These are phyloP conservation scores for Termitomyces sp. DNA, from an alignment of 768 basidiomycete genomes.

Conservation along the genomic window DNA sequence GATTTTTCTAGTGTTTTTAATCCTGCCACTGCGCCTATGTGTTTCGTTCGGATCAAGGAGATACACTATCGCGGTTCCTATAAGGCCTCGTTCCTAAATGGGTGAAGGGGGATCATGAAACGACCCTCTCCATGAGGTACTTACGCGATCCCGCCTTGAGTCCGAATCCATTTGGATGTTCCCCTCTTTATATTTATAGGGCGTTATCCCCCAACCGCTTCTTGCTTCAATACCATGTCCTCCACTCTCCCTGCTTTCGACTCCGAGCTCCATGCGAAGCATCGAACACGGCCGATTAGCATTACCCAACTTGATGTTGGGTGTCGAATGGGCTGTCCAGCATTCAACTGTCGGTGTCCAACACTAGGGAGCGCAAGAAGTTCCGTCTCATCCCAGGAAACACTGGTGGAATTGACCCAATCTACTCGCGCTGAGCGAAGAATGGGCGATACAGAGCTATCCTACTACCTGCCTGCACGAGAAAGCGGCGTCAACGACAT, in stretches of 20 bases:
- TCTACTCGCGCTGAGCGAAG: slow-evolving; percentile 40
- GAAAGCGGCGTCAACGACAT: slow-evolving; percentile 85
- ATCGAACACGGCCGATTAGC: neutral
- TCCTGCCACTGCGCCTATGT: neutral
- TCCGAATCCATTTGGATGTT: neutral
- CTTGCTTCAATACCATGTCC: neutral
- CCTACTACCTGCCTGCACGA: slow-evolving; percentile 80
- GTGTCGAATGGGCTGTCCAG: slow-evolving; percentile 7
- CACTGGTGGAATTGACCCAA: slow-evolving; percentile 15
- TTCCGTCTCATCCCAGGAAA: slow-evolving; percentile 20
- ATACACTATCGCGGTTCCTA: neutral
- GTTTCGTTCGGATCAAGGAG: neutral
- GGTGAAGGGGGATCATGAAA: neutral
- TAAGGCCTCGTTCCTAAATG: neutral
- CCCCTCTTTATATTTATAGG: neutral
- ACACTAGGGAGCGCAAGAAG: neutral
- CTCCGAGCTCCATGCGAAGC: neutral
- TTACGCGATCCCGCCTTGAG: neutral
- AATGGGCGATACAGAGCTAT: slow-evolving; percentile 74
- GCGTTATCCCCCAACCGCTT: neutral
- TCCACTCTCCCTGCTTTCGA: neutral
- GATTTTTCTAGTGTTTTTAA: neutral
- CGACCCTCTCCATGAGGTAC: neutral
- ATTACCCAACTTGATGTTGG: neutral
- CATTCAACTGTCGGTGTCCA: slow-evolving; percentile 6